A percentile compares a stretch with the other conserved stretches of the same genome.
These are phyloP conservation scores for Suillus lakei DNA, from an alignment of 768 basidiomycete genomes.

Conservation along the genomic window DNA sequence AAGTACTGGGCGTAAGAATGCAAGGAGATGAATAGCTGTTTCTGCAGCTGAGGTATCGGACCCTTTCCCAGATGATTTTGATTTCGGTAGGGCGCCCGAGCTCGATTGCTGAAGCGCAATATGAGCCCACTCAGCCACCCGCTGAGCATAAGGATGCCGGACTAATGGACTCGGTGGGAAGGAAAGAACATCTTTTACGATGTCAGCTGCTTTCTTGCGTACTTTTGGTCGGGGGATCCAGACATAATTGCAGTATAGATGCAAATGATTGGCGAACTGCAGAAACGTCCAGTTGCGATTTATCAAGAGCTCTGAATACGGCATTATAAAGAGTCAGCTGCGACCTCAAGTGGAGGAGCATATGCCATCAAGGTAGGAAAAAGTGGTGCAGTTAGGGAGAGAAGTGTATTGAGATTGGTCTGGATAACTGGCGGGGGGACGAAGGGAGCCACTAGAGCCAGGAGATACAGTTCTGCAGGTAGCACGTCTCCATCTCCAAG, in stretches of 20 bases:
- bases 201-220: constrained; percentile 86
- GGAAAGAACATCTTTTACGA: constrained; percentile 76
- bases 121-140: constrained; percentile 81
- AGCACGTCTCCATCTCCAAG: constrained; percentile 71
- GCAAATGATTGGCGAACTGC: constrained; percentile 84
- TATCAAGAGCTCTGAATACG: constrained; percentile 72
- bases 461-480: constrained; percentile 40
- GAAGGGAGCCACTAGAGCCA: constrained; percentile 41
- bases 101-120: constrained; percentile 68
- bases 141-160: constrained; percentile 84
- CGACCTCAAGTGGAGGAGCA: constrained; percentile 84
- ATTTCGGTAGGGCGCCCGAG: constrained; percentile 61
- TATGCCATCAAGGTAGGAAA: constrained; percentile 68
- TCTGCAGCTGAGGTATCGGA: constrained; percentile 65
- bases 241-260: constrained; percentile 77
- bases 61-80: constrained; percentile 57
- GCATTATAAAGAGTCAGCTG: constrained; percentile 78
- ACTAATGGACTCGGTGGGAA: constrained; percentile 77
- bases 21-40: constrained; percentile 77
- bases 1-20: constrained; percentile 68
- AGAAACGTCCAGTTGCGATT: constrained; percentile 67
- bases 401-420: constrained; percentile 69
- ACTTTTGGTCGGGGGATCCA: constrained; percentile 93
- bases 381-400: constrained; percentile 77
- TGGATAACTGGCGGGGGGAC: constrained; percentile 83